phyloP scores from a whole-genome alignment of 2,329 filamentous ascomycete species.

The Diplodia sapinea region DNA sequence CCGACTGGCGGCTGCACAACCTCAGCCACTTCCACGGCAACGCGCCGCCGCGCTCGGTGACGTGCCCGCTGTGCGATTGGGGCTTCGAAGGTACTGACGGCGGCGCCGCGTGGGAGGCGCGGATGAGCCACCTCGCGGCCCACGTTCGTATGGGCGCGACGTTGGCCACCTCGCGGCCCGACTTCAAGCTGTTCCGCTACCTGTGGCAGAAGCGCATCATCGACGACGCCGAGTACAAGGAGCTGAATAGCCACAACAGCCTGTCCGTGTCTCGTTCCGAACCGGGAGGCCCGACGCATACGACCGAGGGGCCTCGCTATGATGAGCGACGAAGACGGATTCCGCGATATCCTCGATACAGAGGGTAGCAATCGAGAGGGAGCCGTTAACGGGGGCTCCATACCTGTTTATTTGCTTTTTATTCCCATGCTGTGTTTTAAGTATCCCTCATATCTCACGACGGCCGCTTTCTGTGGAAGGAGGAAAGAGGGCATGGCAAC shows the following conservation, averaged over 20 bases:
- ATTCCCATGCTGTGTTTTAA: conserved; percentile 4
- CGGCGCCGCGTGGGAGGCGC: conserved; percentile 36
- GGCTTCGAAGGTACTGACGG: conserved; percentile 33
- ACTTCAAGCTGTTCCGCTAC: conserved; percentile 41
- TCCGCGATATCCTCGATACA: not conserved
- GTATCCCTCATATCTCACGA: not conserved
- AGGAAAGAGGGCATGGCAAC: not conserved
- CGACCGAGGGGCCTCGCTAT: not conserved
- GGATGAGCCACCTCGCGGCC: conserved; percentile 42
- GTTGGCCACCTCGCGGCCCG: conserved; percentile 38
- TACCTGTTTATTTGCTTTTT: not conserved
- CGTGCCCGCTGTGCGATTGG: conserved; percentile 45
- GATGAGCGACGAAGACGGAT: not conserved
- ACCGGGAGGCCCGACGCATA: not conserved
- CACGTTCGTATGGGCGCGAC: conserved; percentile 40
- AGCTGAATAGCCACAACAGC: conserved; percentile 42
- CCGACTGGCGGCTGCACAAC: conserved; percentile 43
- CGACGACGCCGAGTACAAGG: conserved; percentile 43
- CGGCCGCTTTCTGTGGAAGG: not conserved
- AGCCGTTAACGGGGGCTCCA: not conserved
- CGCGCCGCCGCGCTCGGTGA: conserved; percentile 40
- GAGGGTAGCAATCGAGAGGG: not conserved
- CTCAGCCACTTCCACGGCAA: conserved; percentile 44
- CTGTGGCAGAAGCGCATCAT: conserved; percentile 44
- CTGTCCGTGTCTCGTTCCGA: not conserved